Conservation (phyloP, 148 eudicot species). For the Rhododendron simsii region DNA sequence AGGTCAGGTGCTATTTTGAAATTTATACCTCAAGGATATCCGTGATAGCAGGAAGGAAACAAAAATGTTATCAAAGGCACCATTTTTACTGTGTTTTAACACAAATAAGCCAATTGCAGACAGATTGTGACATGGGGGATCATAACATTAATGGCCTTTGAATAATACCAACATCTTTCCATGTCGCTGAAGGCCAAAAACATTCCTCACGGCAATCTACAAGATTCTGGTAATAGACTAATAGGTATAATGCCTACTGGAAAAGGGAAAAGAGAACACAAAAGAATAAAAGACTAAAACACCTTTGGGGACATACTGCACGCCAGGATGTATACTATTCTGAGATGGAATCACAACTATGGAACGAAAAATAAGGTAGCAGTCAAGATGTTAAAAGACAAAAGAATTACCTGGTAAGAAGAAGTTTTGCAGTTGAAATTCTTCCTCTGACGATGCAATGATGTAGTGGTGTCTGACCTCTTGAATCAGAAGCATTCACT, state of each 20-base stretch:
- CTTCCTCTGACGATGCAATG: slow-evolving; percentile 56
- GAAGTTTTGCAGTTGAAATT: slow-evolving; percentile 60
- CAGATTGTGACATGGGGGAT: neutral
- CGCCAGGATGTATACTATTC: neutral
- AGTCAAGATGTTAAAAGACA: slow-evolving; percentile 2
- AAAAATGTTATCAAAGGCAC: neutral
- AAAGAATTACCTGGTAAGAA: slow-evolving; percentile 61
- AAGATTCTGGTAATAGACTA: too few species aligned
- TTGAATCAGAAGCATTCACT: slow-evolving; percentile 56
- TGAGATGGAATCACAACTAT: neutral
- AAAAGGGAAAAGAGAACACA: neutral
- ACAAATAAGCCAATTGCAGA: neutral
- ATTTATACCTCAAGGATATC: neutral
- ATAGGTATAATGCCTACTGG: neutral
- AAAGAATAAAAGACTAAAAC: neutral
- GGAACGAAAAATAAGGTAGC: neutral
- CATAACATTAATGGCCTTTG: neutral
- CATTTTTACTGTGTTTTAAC: neutral
- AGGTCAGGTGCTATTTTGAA: too few species aligned
- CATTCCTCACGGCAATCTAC: neutral
- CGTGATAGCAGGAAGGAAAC: neutral
- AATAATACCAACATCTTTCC: neutral
- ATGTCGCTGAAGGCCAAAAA: neutral
- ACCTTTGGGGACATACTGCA: neutral
- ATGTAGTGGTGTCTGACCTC: slow-evolving; percentile 84